Evolutionary conservation across 495 filamentous ascomycete genomes (phyloP), one percentile per base, ranked within the genome.

Genomic region (Melanomma pulvis-pyrius): DNA sequence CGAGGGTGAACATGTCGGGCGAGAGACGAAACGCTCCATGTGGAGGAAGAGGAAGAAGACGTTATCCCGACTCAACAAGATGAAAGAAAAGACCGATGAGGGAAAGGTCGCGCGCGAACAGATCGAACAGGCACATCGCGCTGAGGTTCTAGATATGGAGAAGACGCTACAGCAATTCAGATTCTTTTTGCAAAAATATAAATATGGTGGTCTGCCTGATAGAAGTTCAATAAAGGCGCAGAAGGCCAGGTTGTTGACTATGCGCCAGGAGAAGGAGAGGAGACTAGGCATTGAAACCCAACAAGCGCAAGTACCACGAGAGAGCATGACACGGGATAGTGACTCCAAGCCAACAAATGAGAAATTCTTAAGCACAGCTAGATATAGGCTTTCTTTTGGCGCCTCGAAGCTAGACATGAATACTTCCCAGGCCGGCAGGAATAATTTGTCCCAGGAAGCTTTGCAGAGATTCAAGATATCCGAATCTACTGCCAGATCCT

Each of bases 21-120:
- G 59, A 1, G 9, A 1, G n/a, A 62, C 59, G 11, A 52, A 52
- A 17, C 24, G 59, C 17, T 28, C 26, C 2, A 29, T 39, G 47
- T 62, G 59, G 59, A 12, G 59, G n/a, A 41, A 54, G 22, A 62
- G 59, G 29, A 62, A 59, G 36, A 59, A 59, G 41, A 17, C 19
- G 41, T 30, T 17, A 13, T n/a, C 13, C 11, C 12, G 9, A 19
- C 2, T 11, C 22, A 41, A 21, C 4, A 58, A 30, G 7, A 24
- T 44, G 17, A 47, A 17, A n/a, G 21, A n/a, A 47, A n/a, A 47
- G 15, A 6, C 22, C 9, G 49, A 25, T 17, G 26, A 4, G 49
- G 21, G 25, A 25, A 21, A 52, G 17, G 21, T 34, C 30, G 30
- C 19, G 49, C 49, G 49, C 49, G 17, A 25, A 21, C 9, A 17